Base-by-base conservation (phyloP, 768 basidiomycete genomes). In the Tricholoma bakamatsutake region DNA sequence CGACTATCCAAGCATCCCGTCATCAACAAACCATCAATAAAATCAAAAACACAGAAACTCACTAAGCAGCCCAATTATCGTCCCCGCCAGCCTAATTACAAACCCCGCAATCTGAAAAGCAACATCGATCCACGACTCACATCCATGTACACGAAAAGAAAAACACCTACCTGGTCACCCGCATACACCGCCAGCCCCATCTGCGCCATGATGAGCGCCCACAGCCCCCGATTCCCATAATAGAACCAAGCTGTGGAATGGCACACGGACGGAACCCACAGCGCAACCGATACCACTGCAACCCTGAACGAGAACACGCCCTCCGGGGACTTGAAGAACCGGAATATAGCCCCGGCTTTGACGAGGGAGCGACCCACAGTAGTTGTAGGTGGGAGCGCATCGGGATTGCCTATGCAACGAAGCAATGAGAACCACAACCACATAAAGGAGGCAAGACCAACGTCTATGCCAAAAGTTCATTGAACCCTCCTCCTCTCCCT, bases 121-220 rank as follows among this genome's bases (percentile, higher is more conserved):
- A 10, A 8, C 18, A 43, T 21, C 18, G 18, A 43, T 12, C 21
- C 3, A 24, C 3, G 5, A 28, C 12, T 15, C 13, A 28, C 27
- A 15, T n/a, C 24, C 11, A 24, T 13, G 33, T 30, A 43, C 48
- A 56, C 24, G 13, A 4, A 39, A 40, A n/a, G n/a, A 17, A n/a
- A 9, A 11, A 8, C 55, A 61, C 57, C 4, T 52, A 74, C 73
- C 62, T 76, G 76, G 60, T 76, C 75, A 31, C 76, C 76, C 33
- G 75, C 74, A 61, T 75, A 77, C 8, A 74, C 65, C 11, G 73
- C 74, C 43, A 77, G 61, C 8, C 66, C 73, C 40, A 72, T 71
- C 64, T 77, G 76, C 10, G 69, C 72, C 76, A 76, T 76, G 37
- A 78, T 76, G 57, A 78, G 62, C 10, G 73, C 75, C 76, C 76